Conservation (phyloP, 2,329 filamentous ascomycete species). For the Penicillium frequentans region DNA sequence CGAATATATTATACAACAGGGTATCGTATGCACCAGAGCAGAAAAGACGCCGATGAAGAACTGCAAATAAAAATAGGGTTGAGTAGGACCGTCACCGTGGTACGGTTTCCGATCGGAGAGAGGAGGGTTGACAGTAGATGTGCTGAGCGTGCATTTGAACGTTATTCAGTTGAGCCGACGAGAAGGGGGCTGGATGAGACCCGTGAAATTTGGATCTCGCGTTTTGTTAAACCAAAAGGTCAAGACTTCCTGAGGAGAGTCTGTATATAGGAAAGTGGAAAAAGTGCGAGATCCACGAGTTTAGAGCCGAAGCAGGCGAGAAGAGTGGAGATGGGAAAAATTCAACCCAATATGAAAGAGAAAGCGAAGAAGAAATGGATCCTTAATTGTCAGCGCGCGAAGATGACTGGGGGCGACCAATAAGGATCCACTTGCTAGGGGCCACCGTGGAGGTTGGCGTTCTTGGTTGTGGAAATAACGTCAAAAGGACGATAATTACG, state of each 20-base stretch:
- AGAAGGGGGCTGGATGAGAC: conserved; percentile 9
- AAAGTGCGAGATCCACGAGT: neutral
- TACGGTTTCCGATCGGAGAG: conserved; percentile 42
- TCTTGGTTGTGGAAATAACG: neutral
- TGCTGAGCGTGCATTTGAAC: conserved; percentile 48
- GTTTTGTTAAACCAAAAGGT: neutral
- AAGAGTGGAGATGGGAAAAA: conserved; percentile 19
- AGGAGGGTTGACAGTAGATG: conserved; percentile 39
- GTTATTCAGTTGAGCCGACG: conserved; percentile 29
- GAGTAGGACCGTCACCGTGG: conserved; percentile 44
- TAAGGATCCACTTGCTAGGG: neutral
- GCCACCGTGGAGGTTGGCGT: neutral
- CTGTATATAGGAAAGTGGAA: conserved; percentile 1
- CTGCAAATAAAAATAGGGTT: conserved; percentile 16
- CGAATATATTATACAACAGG: conserved; percentile 49
- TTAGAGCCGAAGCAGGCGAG: conserved; percentile 1
- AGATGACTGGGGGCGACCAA: neutral
- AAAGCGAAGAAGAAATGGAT: neutral
- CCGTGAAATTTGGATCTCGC: conserved; percentile 1
- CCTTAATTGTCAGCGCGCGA: neutral
- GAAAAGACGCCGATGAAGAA: conserved; percentile 35
- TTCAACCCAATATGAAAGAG: conserved; percentile 12
- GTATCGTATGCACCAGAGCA: conserved; percentile 38
- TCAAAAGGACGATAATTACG: neutral
- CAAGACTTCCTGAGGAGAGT: neutral